Percentiles rank a stretch among this genome's conserved stretches.
These are phyloP conservation scores for Penicillium soppii DNA, from an alignment of 495 filamentous ascomycete species.

Conservation along the genomic window DNA sequence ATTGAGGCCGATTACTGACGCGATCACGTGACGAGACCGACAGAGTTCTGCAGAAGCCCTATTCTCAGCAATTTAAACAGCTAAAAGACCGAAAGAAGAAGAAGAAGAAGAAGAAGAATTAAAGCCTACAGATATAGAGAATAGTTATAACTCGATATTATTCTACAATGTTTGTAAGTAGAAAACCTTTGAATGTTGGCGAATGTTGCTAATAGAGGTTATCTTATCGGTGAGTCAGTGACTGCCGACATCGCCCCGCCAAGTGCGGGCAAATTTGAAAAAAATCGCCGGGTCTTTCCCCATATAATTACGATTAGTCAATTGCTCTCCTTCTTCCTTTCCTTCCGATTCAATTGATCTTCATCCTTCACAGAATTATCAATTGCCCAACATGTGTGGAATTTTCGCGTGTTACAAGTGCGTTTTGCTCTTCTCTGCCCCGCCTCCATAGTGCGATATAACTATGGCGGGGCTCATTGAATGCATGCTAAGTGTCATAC, in stretches of 20 bases:
- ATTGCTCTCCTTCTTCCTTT: conserved; percentile 16
- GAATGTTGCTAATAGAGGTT: conserved; percentile 13
- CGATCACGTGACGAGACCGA: no score
- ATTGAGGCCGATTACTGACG: no score
- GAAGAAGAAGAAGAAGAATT: no score
- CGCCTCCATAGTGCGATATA: conserved; percentile 2
- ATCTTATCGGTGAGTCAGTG: conserved; percentile 52
- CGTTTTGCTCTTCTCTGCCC: conserved; percentile 31
- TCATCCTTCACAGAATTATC: conserved; percentile 12
- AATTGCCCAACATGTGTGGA: conserved; percentile 60
- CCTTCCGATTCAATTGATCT: conserved; percentile 13
- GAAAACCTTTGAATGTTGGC: no score
- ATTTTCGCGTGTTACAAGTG: conserved; percentile 95
- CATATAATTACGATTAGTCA: conserved; percentile 20
- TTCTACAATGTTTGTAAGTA: no score
- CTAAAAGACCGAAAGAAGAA: no score
- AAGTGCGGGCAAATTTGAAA: conserved; percentile 21
- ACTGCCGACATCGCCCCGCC: conserved; percentile 44
- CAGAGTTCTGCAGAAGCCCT: no score
- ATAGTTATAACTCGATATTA: no score
- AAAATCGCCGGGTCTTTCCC: conserved; percentile 28
- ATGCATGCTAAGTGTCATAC: conserved; percentile 25
- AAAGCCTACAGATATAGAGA: no score
- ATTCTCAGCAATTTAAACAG: no score
- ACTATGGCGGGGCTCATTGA: no score